These are phyloP conservation scores for Neurospora sp. DNA, from an alignment of 495 filamentous ascomycete species.

Conservation along the genomic window DNA sequence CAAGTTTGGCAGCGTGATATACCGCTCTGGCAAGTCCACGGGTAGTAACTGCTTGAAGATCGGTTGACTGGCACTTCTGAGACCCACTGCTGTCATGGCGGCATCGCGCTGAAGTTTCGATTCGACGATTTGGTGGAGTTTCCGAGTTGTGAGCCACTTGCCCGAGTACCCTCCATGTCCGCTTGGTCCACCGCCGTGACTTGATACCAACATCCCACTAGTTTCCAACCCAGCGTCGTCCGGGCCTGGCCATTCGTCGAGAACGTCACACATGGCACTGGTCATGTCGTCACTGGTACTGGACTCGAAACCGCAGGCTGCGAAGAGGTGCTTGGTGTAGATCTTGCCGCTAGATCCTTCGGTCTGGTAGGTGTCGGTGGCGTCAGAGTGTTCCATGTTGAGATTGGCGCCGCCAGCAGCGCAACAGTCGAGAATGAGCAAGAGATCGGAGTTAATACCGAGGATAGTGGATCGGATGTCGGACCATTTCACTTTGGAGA, in stretches of 20 bases:
- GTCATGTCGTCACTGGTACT: conserved; percentile 28
- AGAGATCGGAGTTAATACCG: conserved; percentile 16
- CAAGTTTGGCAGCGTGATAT: conserved; percentile 23
- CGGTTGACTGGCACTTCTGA: conserved; percentile 10
- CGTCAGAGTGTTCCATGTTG: not conserved
- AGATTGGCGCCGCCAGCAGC: conserved; percentile 23
- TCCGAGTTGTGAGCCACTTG: conserved; percentile 18
- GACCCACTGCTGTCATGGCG: conserved; percentile 4
- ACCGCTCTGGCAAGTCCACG: conserved; percentile 19
- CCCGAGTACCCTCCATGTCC: not conserved
- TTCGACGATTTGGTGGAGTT: conserved; percentile 26
- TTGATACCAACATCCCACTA: not conserved
- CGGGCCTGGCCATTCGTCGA: conserved; percentile 11
- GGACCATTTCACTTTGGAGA: conserved; percentile 19
- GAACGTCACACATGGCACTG: conserved; percentile 20
- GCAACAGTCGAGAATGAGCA: conserved; percentile 28
- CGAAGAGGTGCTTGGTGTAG: conserved; percentile 27
- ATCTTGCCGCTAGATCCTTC: not conserved
- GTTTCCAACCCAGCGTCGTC: not conserved
- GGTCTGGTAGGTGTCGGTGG: conserved; percentile 3
- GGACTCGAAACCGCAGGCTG: conserved; percentile 27
- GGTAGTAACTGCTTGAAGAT: conserved; percentile 28
- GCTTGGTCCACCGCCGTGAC: not conserved
- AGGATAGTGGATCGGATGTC: conserved; percentile 17
- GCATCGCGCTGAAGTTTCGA: conserved; percentile 17